Conservation (phyloP, 768 basidiomycete species). For the Lanmaoa rubissima region DNA sequence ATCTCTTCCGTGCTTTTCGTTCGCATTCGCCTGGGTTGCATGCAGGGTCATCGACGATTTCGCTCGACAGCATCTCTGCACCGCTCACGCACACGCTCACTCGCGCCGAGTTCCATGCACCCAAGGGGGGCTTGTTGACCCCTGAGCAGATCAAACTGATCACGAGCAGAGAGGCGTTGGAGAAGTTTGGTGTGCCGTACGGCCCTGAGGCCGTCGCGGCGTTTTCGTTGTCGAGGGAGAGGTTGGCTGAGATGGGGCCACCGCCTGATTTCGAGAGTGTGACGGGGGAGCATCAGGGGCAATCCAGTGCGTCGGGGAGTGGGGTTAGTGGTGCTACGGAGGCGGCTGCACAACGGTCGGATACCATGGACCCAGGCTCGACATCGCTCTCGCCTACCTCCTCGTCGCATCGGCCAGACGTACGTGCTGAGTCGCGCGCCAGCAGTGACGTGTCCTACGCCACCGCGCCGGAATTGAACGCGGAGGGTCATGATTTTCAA, state of each 20-base stretch:
- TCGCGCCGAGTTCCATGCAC: constrained; percentile 69
- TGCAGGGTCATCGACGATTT: constrained; percentile 65
- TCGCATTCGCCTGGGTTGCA: constrained; percentile 36
- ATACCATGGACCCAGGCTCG: neutral
- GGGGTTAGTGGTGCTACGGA: neutral
- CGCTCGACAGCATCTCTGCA: constrained; percentile 70
- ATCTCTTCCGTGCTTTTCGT: constrained; percentile 38
- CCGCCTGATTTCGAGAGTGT: constrained; percentile 52
- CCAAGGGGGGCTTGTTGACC: constrained; percentile 40
- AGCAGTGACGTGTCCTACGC: constrained; percentile 17
- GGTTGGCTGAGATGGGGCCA: constrained; percentile 37
- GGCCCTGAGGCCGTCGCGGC: constrained; percentile 66
- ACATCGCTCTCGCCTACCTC: neutral
- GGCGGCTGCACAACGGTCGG: neutral
- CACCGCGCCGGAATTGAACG: constrained; percentile 5
- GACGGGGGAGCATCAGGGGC: neutral
- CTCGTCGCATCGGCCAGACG: neutral
- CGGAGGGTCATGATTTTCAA: neutral
- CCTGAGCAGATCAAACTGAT: constrained; percentile 64
- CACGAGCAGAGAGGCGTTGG: constrained; percentile 62
- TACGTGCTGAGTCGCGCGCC: constrained; percentile 10
- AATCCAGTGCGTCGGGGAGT: neutral
- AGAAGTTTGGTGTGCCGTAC: constrained; percentile 73
- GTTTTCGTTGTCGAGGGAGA: constrained; percentile 47
- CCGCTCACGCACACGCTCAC: constrained; percentile 73